Percentiles rank a stretch among this genome's conserved stretches.
Conservation (phyloP, 2,329 filamentous ascomycete genomes). For the Calonectria pseudoturangicola region DNA sequence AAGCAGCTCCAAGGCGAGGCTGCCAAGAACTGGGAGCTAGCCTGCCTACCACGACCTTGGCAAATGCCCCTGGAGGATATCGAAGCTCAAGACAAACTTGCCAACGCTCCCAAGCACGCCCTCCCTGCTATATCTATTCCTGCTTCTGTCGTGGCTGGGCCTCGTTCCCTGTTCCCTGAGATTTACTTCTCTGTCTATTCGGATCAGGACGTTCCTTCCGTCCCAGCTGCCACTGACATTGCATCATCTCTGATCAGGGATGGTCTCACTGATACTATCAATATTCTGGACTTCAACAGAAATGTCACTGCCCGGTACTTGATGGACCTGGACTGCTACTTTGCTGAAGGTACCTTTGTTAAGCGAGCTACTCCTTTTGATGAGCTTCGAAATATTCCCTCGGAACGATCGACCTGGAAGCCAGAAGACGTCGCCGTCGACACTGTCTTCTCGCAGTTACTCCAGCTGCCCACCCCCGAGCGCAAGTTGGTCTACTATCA, state of each 20-base stretch:
- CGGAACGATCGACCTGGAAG: constrained; percentile 88
- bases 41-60: constrained; percentile 81
- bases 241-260: constrained; percentile 91
- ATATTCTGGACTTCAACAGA: constrained; percentile 94
- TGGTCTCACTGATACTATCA: constrained; percentile 92
- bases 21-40: constrained; percentile 82
- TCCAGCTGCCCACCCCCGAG: constrained; percentile 89
- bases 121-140: constrained; percentile 87
- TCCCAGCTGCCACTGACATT: constrained; percentile 85
- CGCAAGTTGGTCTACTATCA: constrained; percentile 99
- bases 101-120: constrained; percentile 80
- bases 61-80: constrained; percentile 77
- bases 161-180: constrained; percentile 89
- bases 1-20: constrained; percentile 89
- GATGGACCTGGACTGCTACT: constrained; percentile 97
- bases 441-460: constrained; percentile 95
- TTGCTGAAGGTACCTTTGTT: constrained; percentile 90
- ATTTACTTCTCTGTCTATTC: constrained; percentile 95
- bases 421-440: constrained; percentile 98
- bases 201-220: constrained; percentile 90
- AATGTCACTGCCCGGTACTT: constrained; percentile 90
- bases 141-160: constrained; percentile 82
- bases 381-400: constrained; percentile 82
- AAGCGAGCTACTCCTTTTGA: constrained; percentile 96
- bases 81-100: constrained; percentile 76